Percentiles rank a stretch among this genome's conserved stretches.
phyloP scores from a whole-genome alignment of 2,329 filamentous ascomycete species.

The Colletotrichum sansevieriae region DNA sequence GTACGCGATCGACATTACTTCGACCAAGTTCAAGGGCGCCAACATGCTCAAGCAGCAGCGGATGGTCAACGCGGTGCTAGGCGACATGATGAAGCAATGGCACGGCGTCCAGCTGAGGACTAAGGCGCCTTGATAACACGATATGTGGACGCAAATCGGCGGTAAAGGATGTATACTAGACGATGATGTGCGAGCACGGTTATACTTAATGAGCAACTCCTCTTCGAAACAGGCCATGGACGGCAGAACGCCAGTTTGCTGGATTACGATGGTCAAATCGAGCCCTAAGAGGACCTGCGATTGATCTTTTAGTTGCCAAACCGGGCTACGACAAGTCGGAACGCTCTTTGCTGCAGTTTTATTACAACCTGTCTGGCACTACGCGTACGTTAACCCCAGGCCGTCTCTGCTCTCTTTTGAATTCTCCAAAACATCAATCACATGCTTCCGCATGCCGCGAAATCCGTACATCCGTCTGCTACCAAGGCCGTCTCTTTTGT shows the following conservation, averaged over 20 bases:
- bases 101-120: constrained; percentile 87
- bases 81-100: constrained; percentile 83
- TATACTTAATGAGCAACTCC: constrained; percentile 12
- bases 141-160: background rate
- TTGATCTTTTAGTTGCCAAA: too few species aligned
- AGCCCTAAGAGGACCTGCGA: too few species aligned
- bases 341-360: too few species aligned
- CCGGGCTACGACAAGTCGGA: too few species aligned
- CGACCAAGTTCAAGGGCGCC: constrained; percentile 77
- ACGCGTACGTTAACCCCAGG: too few species aligned
- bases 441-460: too few species aligned
- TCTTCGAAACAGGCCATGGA: background rate
- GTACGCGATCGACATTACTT: constrained; percentile 86
- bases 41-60: constrained; percentile 85
- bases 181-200: constrained; percentile 25
- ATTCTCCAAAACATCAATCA: too few species aligned
- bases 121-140: constrained; percentile 58
- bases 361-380: too few species aligned
- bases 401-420: too few species aligned
- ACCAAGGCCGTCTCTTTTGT: background rate
- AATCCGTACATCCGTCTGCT: background rate
- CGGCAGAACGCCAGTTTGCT: background rate
- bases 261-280: background rate
- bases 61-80: constrained; percentile 81
- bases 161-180: constrained; percentile 29